These are phyloP conservation scores for Babesia bigemina DNA, from an alignment of 169 alveolate species.

Conservation along the genomic window DNA sequence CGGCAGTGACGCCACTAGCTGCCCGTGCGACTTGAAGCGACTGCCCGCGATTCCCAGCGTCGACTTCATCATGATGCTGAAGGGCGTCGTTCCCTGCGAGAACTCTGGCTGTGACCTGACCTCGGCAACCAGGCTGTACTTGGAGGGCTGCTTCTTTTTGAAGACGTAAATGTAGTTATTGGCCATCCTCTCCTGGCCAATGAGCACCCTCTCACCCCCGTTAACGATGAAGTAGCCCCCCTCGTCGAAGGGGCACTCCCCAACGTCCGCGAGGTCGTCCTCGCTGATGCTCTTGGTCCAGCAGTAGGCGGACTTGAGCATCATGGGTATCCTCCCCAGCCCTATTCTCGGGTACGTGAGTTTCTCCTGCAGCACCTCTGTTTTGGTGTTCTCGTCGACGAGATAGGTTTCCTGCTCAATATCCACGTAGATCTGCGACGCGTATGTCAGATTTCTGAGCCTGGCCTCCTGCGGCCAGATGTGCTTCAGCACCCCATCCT, in stretches of 20 bases:
- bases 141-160: constrained; percentile 94
- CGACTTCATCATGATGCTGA: constrained; percentile 85
- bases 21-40: constrained; percentile 83
- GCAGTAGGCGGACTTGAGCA: constrained; percentile 95
- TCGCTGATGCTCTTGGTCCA: constrained; percentile 88
- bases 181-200: constrained; percentile 99
- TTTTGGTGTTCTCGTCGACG: constrained; percentile 75
- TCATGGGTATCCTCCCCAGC: constrained; percentile 95
- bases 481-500: constrained; percentile 86
- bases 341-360: constrained; percentile 84
- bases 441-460: constrained; percentile 92
- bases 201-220: constrained; percentile 99
- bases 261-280: constrained; percentile 89
- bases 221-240: constrained; percentile 98
- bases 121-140: constrained; percentile 98
- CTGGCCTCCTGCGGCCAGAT: constrained; percentile 97
- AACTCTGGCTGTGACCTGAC: constrained; percentile 92
- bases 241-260: constrained; percentile 98
- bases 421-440: constrained; percentile 82
- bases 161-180: constrained; percentile 97
- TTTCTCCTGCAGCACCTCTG: constrained; percentile 75
- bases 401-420: constrained; percentile 85
- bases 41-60: constrained; percentile 74
- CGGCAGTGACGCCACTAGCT: constrained; percentile 95
- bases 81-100: constrained; percentile 92